These are phyloP conservation scores for Avena eriantha DNA, from an alignment of 176 grass and related monocot genomes.

Conservation along the genomic window DNA sequence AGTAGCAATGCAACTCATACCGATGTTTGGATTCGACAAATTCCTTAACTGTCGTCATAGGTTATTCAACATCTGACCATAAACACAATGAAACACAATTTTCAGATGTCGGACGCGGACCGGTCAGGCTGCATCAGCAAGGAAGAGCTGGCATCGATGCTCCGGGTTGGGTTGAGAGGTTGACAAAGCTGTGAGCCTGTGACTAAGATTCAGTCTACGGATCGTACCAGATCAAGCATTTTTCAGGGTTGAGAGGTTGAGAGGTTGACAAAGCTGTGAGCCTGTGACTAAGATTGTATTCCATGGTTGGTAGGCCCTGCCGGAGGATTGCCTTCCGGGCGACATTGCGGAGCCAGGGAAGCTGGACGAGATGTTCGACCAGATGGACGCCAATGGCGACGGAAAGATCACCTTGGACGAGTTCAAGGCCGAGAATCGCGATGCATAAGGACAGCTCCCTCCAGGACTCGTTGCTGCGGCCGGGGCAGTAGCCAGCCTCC, in stretches of 20 bases:
- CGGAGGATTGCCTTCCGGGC: conserved; percentile 64
- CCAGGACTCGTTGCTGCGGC: conserved; percentile 66
- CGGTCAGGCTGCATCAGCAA: conserved; percentile 78
- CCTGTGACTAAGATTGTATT: no score
- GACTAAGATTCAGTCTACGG: no score
- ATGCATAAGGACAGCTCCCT: conserved; percentile 77
- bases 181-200: no score
- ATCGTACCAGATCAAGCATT: neutral
- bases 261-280: conserved; percentile 11
- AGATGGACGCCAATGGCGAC: conserved; percentile 68
- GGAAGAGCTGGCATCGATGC: conserved; percentile 76
- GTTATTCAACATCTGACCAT: neutral
- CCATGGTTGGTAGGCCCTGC: conserved; percentile 50
- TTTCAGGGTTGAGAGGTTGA: neutral
- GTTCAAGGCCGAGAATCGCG: conserved; percentile 78
- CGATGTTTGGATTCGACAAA: neutral
- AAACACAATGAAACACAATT: neutral
- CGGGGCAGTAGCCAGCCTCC: conserved; percentile 16
- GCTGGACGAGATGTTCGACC: conserved; percentile 77
- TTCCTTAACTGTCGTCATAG: neutral
- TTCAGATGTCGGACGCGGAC: conserved; percentile 75
- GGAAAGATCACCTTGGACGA: conserved; percentile 74
- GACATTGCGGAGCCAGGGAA: conserved; percentile 80
- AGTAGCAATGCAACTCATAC: neutral
- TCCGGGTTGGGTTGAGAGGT: conserved; percentile 14